Conservation (phyloP, 805 yeast genomes). For the Saturnispora hagleri region DNA sequence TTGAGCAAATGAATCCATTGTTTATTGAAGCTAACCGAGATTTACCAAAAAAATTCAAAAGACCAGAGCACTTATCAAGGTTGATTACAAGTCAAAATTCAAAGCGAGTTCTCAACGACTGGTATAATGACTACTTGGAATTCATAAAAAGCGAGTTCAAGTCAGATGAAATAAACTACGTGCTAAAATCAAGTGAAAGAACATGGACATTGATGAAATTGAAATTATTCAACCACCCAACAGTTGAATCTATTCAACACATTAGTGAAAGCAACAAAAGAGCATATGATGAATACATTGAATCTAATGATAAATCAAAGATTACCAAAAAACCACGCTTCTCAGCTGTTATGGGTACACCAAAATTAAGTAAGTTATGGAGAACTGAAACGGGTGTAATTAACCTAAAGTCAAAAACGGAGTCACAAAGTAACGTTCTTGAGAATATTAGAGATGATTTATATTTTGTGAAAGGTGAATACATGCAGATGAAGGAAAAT, state of each 20-base stretch:
- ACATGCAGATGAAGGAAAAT: constrained; percentile 9
- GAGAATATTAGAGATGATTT: constrained; percentile 21
- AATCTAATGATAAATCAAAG: constrained; percentile 1
- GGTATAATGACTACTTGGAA: background rate
- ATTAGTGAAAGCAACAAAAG: constrained; percentile 17
- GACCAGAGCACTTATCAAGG: constrained; percentile 16
- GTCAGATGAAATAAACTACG: constrained; percentile 8
- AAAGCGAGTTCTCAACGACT: background rate
- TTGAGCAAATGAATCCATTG: constrained; percentile 16
- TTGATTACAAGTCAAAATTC: constrained; percentile 3
- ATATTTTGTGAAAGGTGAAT: constrained; percentile 20
- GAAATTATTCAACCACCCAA: constrained; percentile 22
- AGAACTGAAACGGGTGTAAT: constrained; percentile 18
- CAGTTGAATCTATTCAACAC: constrained; percentile 10
- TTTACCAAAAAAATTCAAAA: constrained; percentile 17
- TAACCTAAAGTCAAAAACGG: constrained; percentile 10
- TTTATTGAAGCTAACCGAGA: constrained; percentile 14
- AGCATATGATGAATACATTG: constrained; percentile 18
- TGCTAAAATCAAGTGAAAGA: constrained; percentile 18
- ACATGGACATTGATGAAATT: constrained; percentile 25
- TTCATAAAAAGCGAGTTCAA: constrained; percentile 4
- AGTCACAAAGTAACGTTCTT: background rate
- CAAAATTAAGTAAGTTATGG: constrained; percentile 24
- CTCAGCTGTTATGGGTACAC: constrained; percentile 22
- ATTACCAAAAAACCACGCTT: constrained; percentile 16